Evolutionary conservation across 306 rosid genomes (phyloP), one percentile per base, ranked within the genome.

Genomic region (Medicago ruthenica): DNA sequence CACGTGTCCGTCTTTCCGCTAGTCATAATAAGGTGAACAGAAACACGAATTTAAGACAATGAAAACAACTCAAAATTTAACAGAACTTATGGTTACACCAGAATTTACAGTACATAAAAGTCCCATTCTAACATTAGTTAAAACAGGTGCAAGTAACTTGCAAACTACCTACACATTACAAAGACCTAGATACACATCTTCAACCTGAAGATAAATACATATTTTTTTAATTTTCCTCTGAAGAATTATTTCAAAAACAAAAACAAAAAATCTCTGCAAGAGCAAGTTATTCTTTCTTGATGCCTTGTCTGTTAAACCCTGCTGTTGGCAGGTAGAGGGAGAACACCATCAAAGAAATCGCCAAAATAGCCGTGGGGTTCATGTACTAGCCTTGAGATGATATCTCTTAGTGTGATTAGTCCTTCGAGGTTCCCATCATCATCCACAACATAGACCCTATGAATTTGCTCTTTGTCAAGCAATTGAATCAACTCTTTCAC

Each of bases 331-430:
- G 99, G 97, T 75, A 89, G 84, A 0, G 99, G 99, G 7, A 95
- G 92, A 80, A 96, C 93, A 62, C 99, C 99, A 16, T 96, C 99
- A 24, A 96, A 96, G 97, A 96, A 96, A 76, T 96, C 97, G 7
- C 99, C 99, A 9, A 96, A 96, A 72, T 96, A 96, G 81, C 98
- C 98, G 4, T 80, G 97, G 6, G 99, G 98, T 58, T 96, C 99
- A 8, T 96, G 91, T 62, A 96, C 99, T 68, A 96, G 89, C 88
- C 87, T 90, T 45, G 99, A 96, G 83, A 96, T 89, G 76, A 92
- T 92, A 79, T 96, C 99, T 76, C 97, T 86, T 14, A 96, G 89
- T 6, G 99, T 92, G 85, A 92, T 84, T 24, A 96, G 90, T 79
- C 99, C 99, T 84, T 84, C 86, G 59, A 96, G 85, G 67, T 89